These are phyloP conservation scores for Fusarium irregulare DNA, from an alignment of 2,329 filamentous ascomycete genomes.

Conservation along the genomic window DNA sequence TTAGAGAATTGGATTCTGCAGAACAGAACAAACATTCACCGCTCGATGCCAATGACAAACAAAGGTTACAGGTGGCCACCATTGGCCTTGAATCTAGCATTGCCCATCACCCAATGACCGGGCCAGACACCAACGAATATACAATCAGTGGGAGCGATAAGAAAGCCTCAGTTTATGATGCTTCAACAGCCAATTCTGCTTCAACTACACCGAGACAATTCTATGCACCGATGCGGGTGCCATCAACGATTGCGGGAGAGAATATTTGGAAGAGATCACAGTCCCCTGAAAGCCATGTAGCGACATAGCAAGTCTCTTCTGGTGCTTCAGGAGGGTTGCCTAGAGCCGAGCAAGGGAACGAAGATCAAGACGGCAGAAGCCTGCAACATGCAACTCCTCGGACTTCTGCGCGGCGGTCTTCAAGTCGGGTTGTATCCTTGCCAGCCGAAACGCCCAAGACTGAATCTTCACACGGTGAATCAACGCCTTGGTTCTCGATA, in stretches of 20 bases:
- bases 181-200: slow-evolving; percentile 16
- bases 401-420: background rate
- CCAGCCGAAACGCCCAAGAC: background rate
- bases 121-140: background rate
- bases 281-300: slow-evolving; percentile 13
- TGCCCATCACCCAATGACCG: background rate
- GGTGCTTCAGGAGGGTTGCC: background rate
- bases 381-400: background rate
- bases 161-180: background rate
- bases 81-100: background rate
- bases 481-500: slow-evolving; percentile 6
- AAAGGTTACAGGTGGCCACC: background rate
- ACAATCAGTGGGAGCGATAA: background rate
- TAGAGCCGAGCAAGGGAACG: background rate
- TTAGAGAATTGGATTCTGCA: slow-evolving; percentile 20
- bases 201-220: slow-evolving; percentile 42
- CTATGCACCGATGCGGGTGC: slow-evolving; percentile 40
- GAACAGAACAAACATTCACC: background rate
- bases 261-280: background rate
- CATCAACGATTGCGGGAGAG: slow-evolving; percentile 11
- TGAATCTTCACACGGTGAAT: background rate
- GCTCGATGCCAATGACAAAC: background rate
- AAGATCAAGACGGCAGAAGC: background rate
- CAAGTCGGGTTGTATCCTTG: background rate
- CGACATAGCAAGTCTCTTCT: slow-evolving; percentile 37